These are phyloP conservation scores for Candida maris DNA, from an alignment of 805 yeast species.

Conservation along the genomic window DNA sequence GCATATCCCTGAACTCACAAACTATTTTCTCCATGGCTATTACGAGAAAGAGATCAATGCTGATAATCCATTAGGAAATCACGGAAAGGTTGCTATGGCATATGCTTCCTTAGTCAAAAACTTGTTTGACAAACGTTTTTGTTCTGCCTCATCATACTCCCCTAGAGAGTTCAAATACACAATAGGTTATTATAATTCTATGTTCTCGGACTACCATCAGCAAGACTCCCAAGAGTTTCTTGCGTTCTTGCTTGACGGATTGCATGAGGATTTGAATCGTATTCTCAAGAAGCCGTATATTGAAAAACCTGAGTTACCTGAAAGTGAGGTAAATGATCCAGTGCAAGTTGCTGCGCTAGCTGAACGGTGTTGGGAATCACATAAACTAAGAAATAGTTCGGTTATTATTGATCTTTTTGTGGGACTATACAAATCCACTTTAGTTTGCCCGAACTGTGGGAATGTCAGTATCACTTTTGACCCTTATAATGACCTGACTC, in stretches of 20 bases:
- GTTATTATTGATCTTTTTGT: constrained; percentile 81
- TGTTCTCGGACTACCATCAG: constrained; percentile 79
- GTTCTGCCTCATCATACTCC: constrained; percentile 32
- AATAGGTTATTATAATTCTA: constrained; percentile 72
- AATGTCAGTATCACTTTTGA: constrained; percentile 86
- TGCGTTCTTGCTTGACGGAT: constrained; percentile 80
- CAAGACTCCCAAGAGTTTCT: constrained; percentile 94
- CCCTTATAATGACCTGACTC: constrained; percentile 85
- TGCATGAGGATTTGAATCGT: constrained; percentile 90
- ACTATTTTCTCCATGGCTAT: constrained; percentile 64
- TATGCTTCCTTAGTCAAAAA: constrained; percentile 68
- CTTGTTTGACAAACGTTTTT: constrained; percentile 40
- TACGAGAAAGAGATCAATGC: constrained; percentile 65
- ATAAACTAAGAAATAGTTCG: constrained; percentile 78
- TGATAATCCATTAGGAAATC: constrained; percentile 80
- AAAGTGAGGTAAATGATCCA: constrained; percentile 53
- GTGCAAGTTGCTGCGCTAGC: constrained; percentile 62
- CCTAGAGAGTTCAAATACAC: constrained; percentile 79
- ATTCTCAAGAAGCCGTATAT: constrained; percentile 78
- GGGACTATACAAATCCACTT: constrained; percentile 85
- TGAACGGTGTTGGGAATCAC: constrained; percentile 72
- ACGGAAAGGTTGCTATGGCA: constrained; percentile 74
- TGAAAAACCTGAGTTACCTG: constrained; percentile 79
- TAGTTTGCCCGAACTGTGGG: constrained; percentile 80
- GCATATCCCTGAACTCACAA: constrained; percentile 79